Conservation (phyloP, 306 rosid species). For the Castanea sativa region DNA sequence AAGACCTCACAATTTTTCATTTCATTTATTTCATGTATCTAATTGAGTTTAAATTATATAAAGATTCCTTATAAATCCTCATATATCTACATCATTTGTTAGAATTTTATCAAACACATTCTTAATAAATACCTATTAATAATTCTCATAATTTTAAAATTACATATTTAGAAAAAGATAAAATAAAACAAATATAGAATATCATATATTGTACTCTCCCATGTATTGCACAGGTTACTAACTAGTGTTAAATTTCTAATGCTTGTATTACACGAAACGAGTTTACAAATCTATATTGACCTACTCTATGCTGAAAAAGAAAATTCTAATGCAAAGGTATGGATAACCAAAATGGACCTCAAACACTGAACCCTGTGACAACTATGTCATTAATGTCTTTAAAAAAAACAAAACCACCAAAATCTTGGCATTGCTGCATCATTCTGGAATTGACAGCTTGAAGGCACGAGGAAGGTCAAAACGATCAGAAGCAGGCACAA, state of each 20-base stretch:
- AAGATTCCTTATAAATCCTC: too few relatives aligned
- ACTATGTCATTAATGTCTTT: constrained; percentile 14
- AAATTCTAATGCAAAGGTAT: constrained; percentile 7
- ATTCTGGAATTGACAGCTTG: constrained; percentile 30
- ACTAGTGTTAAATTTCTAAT: not conserved
- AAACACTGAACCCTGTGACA: not conserved
- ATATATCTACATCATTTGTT: too few relatives aligned
- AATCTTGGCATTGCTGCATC: constrained; percentile 18
- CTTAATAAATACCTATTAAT: too few relatives aligned
- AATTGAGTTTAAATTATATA: too few relatives aligned
- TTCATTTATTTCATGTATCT: too few relatives aligned
- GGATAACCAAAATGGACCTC: not conserved
- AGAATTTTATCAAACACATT: too few relatives aligned
- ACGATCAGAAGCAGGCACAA: not conserved
- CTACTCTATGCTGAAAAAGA: constrained; percentile 21
- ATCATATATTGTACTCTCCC: not conserved
- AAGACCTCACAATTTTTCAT: too few relatives aligned
- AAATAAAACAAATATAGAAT: not conserved
- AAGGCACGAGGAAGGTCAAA: constrained; percentile 5
- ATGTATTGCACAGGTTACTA: not conserved
- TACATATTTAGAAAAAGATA: not conserved
- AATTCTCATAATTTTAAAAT: too few relatives aligned
- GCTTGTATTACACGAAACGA: not conserved
- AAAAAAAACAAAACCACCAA: constrained; percentile 19
- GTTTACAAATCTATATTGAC: constrained; percentile 1